Evolutionary conservation across 306 rosid species (phyloP), one percentile per base, ranked within the genome.

Genomic region (Quercus agrifolia): DNA sequence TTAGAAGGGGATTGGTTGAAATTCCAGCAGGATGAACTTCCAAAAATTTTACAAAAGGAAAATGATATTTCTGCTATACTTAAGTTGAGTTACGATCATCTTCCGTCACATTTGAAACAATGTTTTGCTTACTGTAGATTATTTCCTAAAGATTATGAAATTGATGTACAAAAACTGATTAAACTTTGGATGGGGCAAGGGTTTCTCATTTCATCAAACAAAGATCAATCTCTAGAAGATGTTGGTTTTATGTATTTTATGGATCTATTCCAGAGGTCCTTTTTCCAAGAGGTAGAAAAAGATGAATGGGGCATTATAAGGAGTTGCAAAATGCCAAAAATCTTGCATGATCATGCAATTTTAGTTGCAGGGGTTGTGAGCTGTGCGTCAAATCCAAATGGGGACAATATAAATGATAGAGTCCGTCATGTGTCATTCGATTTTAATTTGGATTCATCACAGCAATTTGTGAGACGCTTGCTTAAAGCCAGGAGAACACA

Each of bases 81-180:
- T 12, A 79, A 84, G 33, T 33, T 80, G 0, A 73, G 83, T 67
- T 74, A 74, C n/a, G 55, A 76, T 19, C 52, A 81, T 55, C 88
- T 87, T 30, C 86, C 90, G 1, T 76, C 84, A 6, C 28, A 73
- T 73, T 72, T 87, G 46, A 87, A 82, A 80, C 70, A 46, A 3
- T 87, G 90, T 56, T 84, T 81, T 79, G 83, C 84, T 6, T 84
- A 84, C 77, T 87, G 86, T 79, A 73, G 79, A 6, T 69, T 87
- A 72, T 82, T 84, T 58, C 90, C 88, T 1, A 87, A 87, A 71
- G 85, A 82, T 74, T 64, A 70, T 33, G 33, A 8, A 78, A 73
- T 84, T 33, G 55, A 77, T 11, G 75, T 49, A 44, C 68, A 79
- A 4, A 67, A 64, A 1, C 55, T 87, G 52, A 70, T 87, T 73